These are phyloP conservation scores for Wickerhamomyces chaumierensis DNA, from an alignment of 805 yeast species.

Conservation along the genomic window DNA sequence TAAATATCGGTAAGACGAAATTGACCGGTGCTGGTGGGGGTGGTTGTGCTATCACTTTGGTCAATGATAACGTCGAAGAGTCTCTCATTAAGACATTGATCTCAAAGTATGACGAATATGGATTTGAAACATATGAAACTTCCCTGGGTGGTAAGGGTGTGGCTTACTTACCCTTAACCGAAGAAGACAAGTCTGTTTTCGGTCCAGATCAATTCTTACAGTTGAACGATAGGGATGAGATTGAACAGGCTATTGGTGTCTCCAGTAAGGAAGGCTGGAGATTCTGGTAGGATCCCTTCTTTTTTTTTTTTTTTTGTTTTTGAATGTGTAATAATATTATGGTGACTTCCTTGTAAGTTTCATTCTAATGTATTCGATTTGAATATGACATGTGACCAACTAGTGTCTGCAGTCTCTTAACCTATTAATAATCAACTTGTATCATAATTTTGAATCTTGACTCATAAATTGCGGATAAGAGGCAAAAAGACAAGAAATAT, in stretches of 20 bases:
- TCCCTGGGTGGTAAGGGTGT: conserved; percentile 86
- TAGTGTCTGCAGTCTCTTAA: too few relatives aligned
- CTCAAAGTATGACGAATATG: conserved; percentile 27
- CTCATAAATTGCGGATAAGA: too few relatives aligned
- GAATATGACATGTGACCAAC: too few relatives aligned
- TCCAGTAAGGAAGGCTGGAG: conserved; percentile 37
- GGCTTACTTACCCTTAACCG: conserved; percentile 31
- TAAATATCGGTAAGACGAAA: conserved; percentile 74
- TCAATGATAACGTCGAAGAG: conserved; percentile 29
- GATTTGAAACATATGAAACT: conserved; percentile 70
- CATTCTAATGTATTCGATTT: too few relatives aligned
- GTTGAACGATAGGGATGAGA: conserved; percentile 31
- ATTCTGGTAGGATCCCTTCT: conserved; percentile 47
- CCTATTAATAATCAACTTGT: too few relatives aligned
- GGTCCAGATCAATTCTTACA: conserved; percentile 25
- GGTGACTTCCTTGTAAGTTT: too few relatives aligned
- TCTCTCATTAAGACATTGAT: conserved; percentile 24
- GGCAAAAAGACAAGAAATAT: too few relatives aligned
- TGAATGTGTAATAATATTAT: too few relatives aligned
- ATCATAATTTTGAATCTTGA: too few relatives aligned
- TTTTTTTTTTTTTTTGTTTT: too few relatives aligned
- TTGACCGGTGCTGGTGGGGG: conserved; percentile 99
- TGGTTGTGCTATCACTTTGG: conserved; percentile 89
- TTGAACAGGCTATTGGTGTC: conserved; percentile 37
- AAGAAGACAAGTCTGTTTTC: conserved; percentile 7